Evolutionary conservation across 2,329 filamentous ascomycete species (phyloP).

Genomic region (Aspergillus amoenus): DNA sequence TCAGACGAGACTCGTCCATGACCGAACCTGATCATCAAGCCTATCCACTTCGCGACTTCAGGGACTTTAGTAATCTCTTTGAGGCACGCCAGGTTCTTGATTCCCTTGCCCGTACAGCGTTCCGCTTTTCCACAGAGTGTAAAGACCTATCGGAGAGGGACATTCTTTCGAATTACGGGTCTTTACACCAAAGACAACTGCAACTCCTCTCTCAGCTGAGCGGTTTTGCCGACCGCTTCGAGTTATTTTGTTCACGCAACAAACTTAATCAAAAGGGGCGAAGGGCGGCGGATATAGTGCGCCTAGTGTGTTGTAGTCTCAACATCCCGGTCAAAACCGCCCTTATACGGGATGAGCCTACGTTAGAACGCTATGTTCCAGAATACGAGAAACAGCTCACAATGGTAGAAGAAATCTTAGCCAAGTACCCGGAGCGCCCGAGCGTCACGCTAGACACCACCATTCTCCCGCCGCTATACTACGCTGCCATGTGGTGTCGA

Average conservation of each 20-base stretch:
- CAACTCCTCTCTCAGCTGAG: background rate
- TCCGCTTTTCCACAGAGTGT: background rate
- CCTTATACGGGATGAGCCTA: constrained; percentile 7
- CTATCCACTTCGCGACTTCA: no score
- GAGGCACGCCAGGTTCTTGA: constrained; percentile 4
- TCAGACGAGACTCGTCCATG: background rate
- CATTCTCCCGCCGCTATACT: background rate
- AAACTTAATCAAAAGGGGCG: constrained; percentile 1
- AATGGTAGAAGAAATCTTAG: background rate
- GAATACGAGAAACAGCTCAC: background rate
- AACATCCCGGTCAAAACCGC: constrained; percentile 10
- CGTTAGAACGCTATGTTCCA: constrained; percentile 7
- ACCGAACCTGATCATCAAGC: background rate
- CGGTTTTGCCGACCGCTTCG: background rate
- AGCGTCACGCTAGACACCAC: background rate
- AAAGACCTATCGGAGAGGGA: background rate
- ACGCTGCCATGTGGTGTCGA: background rate
- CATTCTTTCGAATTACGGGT: background rate
- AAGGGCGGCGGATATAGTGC: constrained; percentile 18
- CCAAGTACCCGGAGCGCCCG: background rate
- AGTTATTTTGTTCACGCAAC: background rate
- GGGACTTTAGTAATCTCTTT: background rate
- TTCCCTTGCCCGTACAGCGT: background rate
- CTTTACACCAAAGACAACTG: background rate
- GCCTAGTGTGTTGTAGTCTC: constrained; percentile 12